Conservation (phyloP, 2,329 filamentous ascomycete species). For the Clarireedia hainanense region DNA sequence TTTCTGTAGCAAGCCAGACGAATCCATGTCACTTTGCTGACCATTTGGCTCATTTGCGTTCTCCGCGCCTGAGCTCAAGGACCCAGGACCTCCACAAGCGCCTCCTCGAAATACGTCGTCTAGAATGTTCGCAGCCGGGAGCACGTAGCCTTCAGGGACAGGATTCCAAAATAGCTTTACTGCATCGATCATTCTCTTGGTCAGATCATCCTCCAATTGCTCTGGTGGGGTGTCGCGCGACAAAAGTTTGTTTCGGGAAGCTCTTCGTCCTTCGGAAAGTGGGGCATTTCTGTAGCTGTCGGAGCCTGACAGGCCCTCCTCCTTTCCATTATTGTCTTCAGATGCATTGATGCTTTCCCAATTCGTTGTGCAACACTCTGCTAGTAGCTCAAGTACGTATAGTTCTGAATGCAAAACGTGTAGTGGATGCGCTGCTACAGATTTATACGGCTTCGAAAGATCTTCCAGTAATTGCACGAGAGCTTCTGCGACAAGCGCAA, state of each 20-base stretch:
- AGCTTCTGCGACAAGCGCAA: conserved; percentile 47
- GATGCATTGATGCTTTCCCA: conserved; percentile 40
- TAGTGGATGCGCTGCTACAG: conserved; percentile 43
- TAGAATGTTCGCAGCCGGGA: conserved; percentile 50
- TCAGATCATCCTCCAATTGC: conserved; percentile 41
- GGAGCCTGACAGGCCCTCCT: conserved; percentile 19
- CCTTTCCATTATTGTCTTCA: conserved; percentile 17
- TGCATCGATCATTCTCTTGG: conserved; percentile 46
- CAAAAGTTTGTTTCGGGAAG: conserved; percentile 21
- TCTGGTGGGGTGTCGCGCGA: conserved; percentile 21
- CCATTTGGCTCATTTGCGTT: conserved; percentile 21
- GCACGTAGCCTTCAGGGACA: conserved; percentile 47
- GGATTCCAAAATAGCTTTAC: conserved; percentile 51
- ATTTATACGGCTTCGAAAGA: conserved; percentile 46
- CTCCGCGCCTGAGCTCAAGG: conserved; percentile 8
- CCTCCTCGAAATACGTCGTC: conserved; percentile 35
- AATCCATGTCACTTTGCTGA: conserved; percentile 22
- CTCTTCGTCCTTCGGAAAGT: conserved; percentile 15
- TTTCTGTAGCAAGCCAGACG: conserved; percentile 24
- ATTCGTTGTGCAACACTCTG: conserved; percentile 56
- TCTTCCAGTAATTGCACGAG: conserved; percentile 52
- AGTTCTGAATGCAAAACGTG: conserved; percentile 57
- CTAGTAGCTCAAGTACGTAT: conserved; percentile 54
- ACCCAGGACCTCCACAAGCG: conserved; percentile 4
- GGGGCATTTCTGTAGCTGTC: conserved; percentile 7